Base-by-base conservation (phyloP, 169 alveolate species). In the Plasmodium sp. region DNA sequence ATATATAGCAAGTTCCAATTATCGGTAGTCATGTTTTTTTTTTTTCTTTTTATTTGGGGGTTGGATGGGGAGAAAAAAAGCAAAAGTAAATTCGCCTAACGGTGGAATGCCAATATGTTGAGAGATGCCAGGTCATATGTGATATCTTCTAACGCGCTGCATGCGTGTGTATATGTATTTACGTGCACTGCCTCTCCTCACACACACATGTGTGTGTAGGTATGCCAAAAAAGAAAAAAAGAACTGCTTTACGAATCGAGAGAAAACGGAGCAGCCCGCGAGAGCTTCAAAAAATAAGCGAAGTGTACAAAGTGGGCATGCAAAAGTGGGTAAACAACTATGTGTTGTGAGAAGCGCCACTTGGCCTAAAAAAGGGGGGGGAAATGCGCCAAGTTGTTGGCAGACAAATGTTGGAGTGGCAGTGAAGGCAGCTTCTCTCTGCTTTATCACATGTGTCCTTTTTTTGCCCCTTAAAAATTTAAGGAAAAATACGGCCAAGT, bases 21-120 rank as follows among this genome's bases (percentile, higher is more conserved):
- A 67, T 84, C 83, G 2, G 36, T 54, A 33, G 71, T 72, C 92
- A 84, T 84, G 73, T 67, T 84, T 51, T 22, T 80, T 41, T 34
- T 16, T 33, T 51, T 22, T 14, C 51, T 34, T 22, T 22, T 22
- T 22, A 22, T 22, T 74, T 18, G 5, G 10, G 45, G 56, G 45
- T 22, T 22, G 22, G 22, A 14, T 12, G 43, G 31, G 67, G 36
- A 27, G 36, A 18, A 62, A 62, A 62, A 62, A 62, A 6, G 36
- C 16, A 62, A 62, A 6, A 9, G 31, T 62, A 62, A 62, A 58
- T 14, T 56, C 41, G 14, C 16, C 48, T 43, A 43, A 1, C 22
- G 39, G 22, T 36, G 43, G 27, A 43, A 31, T 79, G 31, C 6
- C 84, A 39, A 79, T 62, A 16, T 18, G 77, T 27, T 62, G 6